Evolutionary conservation across 768 basidiomycete genomes (phyloP).

Genomic region (Coprinopsis strossmayeri): DNA sequence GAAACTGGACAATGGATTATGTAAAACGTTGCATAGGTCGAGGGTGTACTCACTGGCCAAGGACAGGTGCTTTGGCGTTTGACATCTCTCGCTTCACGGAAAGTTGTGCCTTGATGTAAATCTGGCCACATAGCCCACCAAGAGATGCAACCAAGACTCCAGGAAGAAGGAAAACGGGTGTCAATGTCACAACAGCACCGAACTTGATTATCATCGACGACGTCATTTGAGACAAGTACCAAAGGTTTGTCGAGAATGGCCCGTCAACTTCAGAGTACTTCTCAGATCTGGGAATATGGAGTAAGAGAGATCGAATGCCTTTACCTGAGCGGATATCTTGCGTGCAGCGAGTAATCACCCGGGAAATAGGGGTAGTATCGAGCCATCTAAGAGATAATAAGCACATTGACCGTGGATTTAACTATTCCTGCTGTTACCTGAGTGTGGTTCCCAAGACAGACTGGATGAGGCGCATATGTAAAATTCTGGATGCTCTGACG

Average conservation of each 20-base stretch:
- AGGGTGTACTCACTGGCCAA: conserved; percentile 35
- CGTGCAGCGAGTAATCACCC: conserved; percentile 58
- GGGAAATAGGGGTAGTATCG: conserved; percentile 33
- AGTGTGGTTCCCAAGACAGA: conserved; percentile 55
- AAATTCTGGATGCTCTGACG: conserved; percentile 43
- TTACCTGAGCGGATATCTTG: conserved; percentile 48
- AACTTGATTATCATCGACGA: conserved; percentile 34
- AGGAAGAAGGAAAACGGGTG: conserved; percentile 33
- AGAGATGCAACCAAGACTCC: conserved; percentile 16
- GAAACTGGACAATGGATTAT: conserved; percentile 24
- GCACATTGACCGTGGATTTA: neutral
- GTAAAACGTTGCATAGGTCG: neutral
- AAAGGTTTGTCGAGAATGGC: conserved; percentile 22
- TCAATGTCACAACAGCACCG: conserved; percentile 33
- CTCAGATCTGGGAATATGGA: neutral
- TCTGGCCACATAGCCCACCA: conserved; percentile 21
- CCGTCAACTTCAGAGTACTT: conserved; percentile 37
- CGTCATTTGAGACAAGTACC: conserved; percentile 23
- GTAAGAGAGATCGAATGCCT: neutral
- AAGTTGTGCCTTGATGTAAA: conserved; percentile 40
- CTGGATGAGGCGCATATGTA: conserved; percentile 45
- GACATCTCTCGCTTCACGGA: conserved; percentile 39
- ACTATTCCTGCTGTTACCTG: conserved; percentile 25
- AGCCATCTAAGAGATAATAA: conserved; percentile 30
- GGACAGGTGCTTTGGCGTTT: conserved; percentile 34